These are phyloP conservation scores for Cladobotryum protrusum DNA, from an alignment of 2,329 filamentous ascomycete genomes.

Conservation along the genomic window DNA sequence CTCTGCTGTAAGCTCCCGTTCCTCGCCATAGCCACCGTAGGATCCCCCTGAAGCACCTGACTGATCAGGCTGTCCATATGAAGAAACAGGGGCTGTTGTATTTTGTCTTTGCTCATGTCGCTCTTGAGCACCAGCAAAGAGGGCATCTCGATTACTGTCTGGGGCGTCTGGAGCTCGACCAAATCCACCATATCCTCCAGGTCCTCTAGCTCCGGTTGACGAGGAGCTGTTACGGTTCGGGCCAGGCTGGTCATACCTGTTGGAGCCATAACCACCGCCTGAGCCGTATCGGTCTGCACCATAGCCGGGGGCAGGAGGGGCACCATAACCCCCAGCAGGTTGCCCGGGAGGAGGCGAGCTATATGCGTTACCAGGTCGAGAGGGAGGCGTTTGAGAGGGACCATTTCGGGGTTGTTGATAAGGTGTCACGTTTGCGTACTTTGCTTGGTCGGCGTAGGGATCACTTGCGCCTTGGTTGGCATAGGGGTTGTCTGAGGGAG, in stretches of 20 bases:
- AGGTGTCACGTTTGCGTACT: slow-evolving; percentile 39
- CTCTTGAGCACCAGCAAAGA: slow-evolving; percentile 54
- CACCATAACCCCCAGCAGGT: slow-evolving; percentile 13
- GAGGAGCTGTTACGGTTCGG: slow-evolving; percentile 22
- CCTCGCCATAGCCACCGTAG: slow-evolving; percentile 56
- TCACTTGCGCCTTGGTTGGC: slow-evolving; percentile 46
- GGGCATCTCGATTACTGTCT: slow-evolving; percentile 53
- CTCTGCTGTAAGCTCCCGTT: slow-evolving; percentile 76
- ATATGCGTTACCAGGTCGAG: slow-evolving; percentile 4
- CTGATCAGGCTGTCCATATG: slow-evolving; percentile 21
- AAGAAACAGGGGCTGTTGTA: slow-evolving; percentile 11
- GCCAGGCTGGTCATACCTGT: slow-evolving; percentile 41
- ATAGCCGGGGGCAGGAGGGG: slow-evolving; percentile 38
- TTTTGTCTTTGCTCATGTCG: slow-evolving; percentile 37
- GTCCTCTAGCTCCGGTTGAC: slow-evolving; percentile 34
- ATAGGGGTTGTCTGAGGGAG: slow-evolving; percentile 50
- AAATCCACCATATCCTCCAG: slow-evolving; percentile 57
- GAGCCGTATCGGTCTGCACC: slow-evolving; percentile 48
- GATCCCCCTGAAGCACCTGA: slow-evolving; percentile 21
- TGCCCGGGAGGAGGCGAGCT: slow-evolving; percentile 13
- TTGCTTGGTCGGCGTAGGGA: slow-evolving; percentile 46
- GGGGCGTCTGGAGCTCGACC: slow-evolving; percentile 39
- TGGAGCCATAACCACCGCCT: slow-evolving; percentile 44
- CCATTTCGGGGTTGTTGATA: slow-evolving; percentile 39
- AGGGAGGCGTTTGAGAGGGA: slow-evolving; percentile 16